Percentiles rank a stretch among this genome's conserved stretches.
phyloP scores from a whole-genome alignment of 306 rosid species.

The Quillaja saponaria region DNA sequence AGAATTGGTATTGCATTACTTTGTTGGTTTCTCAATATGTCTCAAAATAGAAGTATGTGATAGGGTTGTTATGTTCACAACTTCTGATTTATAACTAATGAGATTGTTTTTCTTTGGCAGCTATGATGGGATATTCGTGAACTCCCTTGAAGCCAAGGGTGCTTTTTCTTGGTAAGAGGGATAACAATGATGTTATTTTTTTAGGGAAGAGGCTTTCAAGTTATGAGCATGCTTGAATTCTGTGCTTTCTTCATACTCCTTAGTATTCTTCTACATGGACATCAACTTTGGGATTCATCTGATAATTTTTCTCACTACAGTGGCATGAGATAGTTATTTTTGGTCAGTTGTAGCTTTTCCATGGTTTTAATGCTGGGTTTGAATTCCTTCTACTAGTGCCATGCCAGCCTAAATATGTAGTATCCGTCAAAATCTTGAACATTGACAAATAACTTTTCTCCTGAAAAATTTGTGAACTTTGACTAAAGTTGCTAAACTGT shows the following conservation, averaged over 20 bases:
- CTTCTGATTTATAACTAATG: constrained; percentile 33
- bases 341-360: neutral
- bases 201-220: constrained; percentile 18
- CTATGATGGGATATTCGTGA: constrained; percentile 79
- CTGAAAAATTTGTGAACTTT: neutral
- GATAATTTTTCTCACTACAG: neutral
- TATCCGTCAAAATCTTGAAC: neutral
- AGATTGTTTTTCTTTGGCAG: constrained; percentile 47
- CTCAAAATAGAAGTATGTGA: constrained; percentile 1
- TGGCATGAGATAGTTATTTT: neutral
- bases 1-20: neutral
- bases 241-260: constrained; percentile 8
- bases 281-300: constrained; percentile 9
- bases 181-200: constrained; percentile 18
- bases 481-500: neutral
- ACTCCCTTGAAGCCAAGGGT: constrained; percentile 70
- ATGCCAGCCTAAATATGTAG: neutral
- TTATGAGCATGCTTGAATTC: constrained; percentile 25
- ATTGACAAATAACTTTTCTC: neutral
- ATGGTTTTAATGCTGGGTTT: constrained; percentile 13
- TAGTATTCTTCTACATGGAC: neutral
- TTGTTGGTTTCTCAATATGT: constrained; percentile 7
- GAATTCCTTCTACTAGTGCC: neutral
- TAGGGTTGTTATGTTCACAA: constrained; percentile 21
- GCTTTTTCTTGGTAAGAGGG: constrained; percentile 82